phyloP scores from a whole-genome alignment of 352 stramenopile species.

The Globisporangium polare region DNA sequence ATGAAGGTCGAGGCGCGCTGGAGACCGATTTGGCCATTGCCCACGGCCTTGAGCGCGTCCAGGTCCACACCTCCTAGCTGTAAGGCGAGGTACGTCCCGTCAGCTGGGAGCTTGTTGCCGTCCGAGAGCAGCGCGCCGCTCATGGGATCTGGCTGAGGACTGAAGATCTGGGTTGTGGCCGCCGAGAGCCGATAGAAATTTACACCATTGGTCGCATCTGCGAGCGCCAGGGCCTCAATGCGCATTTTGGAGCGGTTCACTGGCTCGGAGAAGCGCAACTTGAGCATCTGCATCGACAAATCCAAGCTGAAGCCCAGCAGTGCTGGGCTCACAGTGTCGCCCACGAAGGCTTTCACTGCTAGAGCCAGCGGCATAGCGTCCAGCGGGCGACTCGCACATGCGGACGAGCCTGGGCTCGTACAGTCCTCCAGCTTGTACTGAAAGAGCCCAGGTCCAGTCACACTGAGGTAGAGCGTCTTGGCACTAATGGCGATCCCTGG shows the following conservation, averaged over 20 bases:
- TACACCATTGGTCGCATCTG: slow-evolving; percentile 27
- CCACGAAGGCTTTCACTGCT: slow-evolving; percentile 32
- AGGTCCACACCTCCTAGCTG: slow-evolving; percentile 42
- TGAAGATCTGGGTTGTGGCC: slow-evolving; percentile 36
- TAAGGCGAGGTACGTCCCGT: slow-evolving; percentile 61
- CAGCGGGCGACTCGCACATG: slow-evolving; percentile 28
- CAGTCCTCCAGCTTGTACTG: slow-evolving; percentile 48
- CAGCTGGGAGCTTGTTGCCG: slow-evolving; percentile 41
- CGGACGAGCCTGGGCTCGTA: slow-evolving; percentile 20
- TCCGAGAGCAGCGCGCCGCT: slow-evolving; percentile 38
- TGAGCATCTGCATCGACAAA: slow-evolving; percentile 42
- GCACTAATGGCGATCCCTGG: slow-evolving; percentile 25
- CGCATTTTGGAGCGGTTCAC: slow-evolving; percentile 36
- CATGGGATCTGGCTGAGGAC: slow-evolving; percentile 42
- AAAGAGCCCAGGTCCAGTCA: slow-evolving; percentile 26
- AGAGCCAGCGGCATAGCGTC: slow-evolving; percentile 20
- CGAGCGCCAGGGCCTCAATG: slow-evolving; percentile 37
- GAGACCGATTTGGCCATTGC: slow-evolving; percentile 49
- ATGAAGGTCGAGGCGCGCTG: slow-evolving; percentile 46
- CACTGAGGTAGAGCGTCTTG: slow-evolving; percentile 29
- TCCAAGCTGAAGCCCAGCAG: slow-evolving; percentile 64
- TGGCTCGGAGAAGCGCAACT: slow-evolving; percentile 66
- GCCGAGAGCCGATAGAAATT: slow-evolving; percentile 39
- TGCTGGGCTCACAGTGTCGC: slow-evolving; percentile 36
- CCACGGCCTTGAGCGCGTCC: slow-evolving; percentile 27